Conservation (phyloP, 768 basidiomycete genomes). For the Clitopilus hobsonii region DNA sequence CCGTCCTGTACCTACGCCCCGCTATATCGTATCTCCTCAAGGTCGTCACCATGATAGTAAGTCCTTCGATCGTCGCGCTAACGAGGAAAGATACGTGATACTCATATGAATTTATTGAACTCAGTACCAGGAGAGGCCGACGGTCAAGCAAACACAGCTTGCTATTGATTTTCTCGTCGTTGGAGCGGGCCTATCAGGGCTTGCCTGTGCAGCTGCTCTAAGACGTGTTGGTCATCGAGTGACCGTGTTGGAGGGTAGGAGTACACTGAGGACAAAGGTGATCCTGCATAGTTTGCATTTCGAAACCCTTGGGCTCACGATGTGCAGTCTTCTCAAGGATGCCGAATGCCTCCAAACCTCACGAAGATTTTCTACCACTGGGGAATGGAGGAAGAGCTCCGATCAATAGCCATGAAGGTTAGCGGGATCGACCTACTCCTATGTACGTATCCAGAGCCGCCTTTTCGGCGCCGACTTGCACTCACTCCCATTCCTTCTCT, state of each 20-base stretch:
- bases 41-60: not conserved
- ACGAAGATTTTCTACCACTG: constrained; percentile 53
- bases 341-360: constrained; percentile 44
- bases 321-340: constrained; percentile 19
- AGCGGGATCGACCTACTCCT: constrained; percentile 17
- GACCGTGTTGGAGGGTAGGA: constrained; percentile 40
- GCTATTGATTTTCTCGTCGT: constrained; percentile 29
- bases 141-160: constrained; percentile 16
- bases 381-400: constrained; percentile 33
- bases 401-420: constrained; percentile 11
- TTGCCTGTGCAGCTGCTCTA: constrained; percentile 50
- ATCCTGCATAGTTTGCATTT: not conserved
- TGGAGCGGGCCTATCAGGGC: constrained; percentile 45
- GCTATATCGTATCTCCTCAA: no score
- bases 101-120: not conserved
- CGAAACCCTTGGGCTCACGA: not conserved
- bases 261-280: constrained; percentile 10
- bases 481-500: not conserved
- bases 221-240: constrained; percentile 52
- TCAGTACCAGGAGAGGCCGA: not conserved
- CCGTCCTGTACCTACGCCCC: not conserved
- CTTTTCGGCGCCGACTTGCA: not conserved
- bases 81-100: no score
- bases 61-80: no score
- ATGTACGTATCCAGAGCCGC: constrained; percentile 1